These are phyloP conservation scores for Davidsoniella australis DNA, from an alignment of 2,329 filamentous ascomycete genomes.

Conservation along the genomic window DNA sequence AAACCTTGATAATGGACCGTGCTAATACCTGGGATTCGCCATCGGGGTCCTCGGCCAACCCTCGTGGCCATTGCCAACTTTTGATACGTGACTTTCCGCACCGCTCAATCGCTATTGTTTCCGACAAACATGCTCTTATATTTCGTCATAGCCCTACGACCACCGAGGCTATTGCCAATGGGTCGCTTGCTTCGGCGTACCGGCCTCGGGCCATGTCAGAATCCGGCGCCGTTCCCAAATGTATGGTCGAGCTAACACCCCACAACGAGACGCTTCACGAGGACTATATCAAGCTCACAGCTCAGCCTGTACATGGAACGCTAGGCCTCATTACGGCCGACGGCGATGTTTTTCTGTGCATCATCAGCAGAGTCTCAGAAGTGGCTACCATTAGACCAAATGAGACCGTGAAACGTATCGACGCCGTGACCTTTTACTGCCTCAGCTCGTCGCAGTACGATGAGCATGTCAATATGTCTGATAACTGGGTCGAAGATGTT, in stretches of 20 bases:
- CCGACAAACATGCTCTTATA: conserved; percentile 62
- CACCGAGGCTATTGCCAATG: conserved; percentile 41
- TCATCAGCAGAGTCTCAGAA: conserved; percentile 62
- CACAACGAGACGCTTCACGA: conserved; percentile 47
- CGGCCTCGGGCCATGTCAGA: conserved; percentile 24
- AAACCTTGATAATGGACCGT: conserved; percentile 11
- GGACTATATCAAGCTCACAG: conserved; percentile 61
- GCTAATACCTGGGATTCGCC: conserved; percentile 10
- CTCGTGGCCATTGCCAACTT: conserved; percentile 54
- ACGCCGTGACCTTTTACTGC: conserved; percentile 81
- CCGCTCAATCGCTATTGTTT: conserved; percentile 74
- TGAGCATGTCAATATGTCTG: conserved; percentile 41
- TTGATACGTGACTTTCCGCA: conserved; percentile 75
- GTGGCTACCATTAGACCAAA: conserved; percentile 72
- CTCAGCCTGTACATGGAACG: conserved; percentile 65
- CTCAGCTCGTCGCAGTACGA: conserved; percentile 78
- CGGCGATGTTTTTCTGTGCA: conserved; percentile 75
- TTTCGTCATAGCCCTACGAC: conserved; percentile 59
- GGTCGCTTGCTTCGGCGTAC: conserved; percentile 36
- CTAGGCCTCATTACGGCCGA: conserved; percentile 73
- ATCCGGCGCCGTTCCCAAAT: conserved; percentile 37
- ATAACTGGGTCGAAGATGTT: conserved; percentile 34
- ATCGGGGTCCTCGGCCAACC: conserved; percentile 17
- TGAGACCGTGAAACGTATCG: conserved; percentile 78
- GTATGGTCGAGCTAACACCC: conserved; percentile 75